These are phyloP conservation scores for Fusarium oxysporum DNA, from an alignment of 2,329 filamentous ascomycete genomes.

Conservation along the genomic window DNA sequence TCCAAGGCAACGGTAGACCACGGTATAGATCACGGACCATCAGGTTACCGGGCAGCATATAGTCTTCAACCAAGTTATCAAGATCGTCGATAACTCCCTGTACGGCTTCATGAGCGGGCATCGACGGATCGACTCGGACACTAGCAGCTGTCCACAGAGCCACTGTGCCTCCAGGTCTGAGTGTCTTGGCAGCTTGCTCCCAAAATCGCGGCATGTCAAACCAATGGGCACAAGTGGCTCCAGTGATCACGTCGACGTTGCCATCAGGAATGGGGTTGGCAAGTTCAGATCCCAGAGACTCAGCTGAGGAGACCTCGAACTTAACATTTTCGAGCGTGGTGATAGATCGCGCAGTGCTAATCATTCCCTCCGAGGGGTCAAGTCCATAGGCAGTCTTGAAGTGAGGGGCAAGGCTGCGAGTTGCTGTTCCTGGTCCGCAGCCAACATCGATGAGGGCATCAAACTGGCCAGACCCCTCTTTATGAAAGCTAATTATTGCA, in stretches of 20 bases:
- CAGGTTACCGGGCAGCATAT: background rate
- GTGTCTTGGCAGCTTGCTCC: background rate
- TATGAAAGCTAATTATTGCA: background rate
- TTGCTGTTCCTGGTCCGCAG: constrained; percentile 3
- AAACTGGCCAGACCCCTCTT: background rate
- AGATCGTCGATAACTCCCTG: background rate
- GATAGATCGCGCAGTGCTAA: background rate
- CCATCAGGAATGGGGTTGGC: background rate
- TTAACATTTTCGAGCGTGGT: background rate
- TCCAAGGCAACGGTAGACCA: background rate
- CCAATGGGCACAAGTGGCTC: constrained; percentile 1
- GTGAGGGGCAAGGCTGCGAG: background rate
- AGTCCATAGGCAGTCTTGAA: background rate
- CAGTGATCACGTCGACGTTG: constrained; percentile 4
- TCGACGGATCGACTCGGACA: background rate
- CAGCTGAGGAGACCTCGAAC: background rate
- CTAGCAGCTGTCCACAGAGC: background rate
- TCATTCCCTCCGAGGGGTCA: constrained; percentile 4
- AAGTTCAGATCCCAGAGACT: background rate
- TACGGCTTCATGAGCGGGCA: background rate
- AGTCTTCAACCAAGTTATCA: background rate
- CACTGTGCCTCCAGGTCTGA: background rate
- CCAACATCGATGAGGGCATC: background rate
- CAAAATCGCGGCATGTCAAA: constrained; percentile 3
- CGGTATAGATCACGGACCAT: background rate